phyloP scores from a whole-genome alignment of 1,284 basidiomycete species.

The Tilletia indica region DNA sequence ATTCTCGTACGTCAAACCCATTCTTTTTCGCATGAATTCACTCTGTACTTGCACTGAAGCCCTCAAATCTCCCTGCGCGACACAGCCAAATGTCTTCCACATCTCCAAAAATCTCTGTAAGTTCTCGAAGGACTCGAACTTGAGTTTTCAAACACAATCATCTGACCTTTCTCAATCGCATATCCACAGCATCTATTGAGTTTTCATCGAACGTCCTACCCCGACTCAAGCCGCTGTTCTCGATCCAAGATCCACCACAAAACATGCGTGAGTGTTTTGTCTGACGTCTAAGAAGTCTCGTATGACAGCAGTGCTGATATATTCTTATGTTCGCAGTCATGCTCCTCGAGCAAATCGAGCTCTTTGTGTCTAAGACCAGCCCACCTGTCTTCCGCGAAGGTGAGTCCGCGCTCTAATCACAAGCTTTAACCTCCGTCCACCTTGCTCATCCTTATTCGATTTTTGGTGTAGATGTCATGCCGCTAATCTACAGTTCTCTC shows the following conservation, averaged over 20 bases:
- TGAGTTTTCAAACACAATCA: slow-evolving; percentile 12
- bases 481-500: slow-evolving; percentile 88
- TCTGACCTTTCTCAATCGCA: neutral
- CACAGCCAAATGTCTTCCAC: slow-evolving; percentile 80
- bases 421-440: neutral
- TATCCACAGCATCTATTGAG: slow-evolving; percentile 58
- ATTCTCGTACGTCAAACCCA: slow-evolving; percentile 62
- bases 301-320: neutral
- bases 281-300: neutral
- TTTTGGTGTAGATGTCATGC: slow-evolving; percentile 72
- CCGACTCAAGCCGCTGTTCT: slow-evolving; percentile 84
- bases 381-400: slow-evolving; percentile 83
- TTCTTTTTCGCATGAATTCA: neutral
- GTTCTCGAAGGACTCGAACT: too few species aligned
- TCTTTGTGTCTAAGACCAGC: slow-evolving; percentile 86
- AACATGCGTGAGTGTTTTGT: slow-evolving; percentile 59
- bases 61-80: neutral
- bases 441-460: neutral
- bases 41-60: neutral
- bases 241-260: slow-evolving; percentile 90
- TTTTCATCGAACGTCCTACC: slow-evolving; percentile 81
- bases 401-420: slow-evolving; percentile 58
- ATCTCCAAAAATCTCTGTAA: slow-evolving; percentile 75
- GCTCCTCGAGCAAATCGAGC: slow-evolving; percentile 75
- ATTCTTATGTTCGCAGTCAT: slow-evolving; percentile 23